Base-by-base conservation (phyloP, 1,284 basidiomycete genomes). In the Pseudozyma pruni region DNA sequence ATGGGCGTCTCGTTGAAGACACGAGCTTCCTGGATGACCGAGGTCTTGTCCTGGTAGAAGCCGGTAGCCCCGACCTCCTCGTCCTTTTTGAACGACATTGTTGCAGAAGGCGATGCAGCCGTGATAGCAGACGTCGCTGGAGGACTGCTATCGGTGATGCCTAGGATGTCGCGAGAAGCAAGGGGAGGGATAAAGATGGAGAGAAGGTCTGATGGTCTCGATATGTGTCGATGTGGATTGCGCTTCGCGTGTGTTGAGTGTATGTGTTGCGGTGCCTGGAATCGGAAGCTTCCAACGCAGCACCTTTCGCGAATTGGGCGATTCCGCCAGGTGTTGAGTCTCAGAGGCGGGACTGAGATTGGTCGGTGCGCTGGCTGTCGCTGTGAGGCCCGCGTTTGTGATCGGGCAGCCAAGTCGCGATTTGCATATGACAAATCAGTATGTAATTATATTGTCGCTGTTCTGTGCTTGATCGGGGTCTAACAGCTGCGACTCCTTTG, bases 1-100 rank as follows among this genome's bases (percentile, higher is more conserved):
- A 99, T 94, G 73, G 95, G 95, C 16, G 94, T 94, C 84, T 98
- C 95, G 86, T 99, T 98, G 89, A 99, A 99, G 68, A 95, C 92
- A 72, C 96, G 90, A 62, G 96, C 95, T 85, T 99, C 96, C 83
- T 98, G 96, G 46, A 82, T 78, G 47, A 82, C 79, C 10, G 76
- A 76, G 10, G 76, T 78, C 76, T 82, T 82, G 69, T 82, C 80
- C 72, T 82, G 80, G 52, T 77, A 80, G 66, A 79, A 81, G 52
- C 77, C 64, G 38, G 66, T 68, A 33, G 62, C 57, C 13, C 76
- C 79, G 44, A 56, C 74, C 67, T 80, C 76, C 44, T 82, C 80
- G 49, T 82, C 80, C 73, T 82, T 82, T 53, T 82, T 82, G 68
- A 81, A 79, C 62, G 79, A 81, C 80, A 82, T 81, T 48, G 39